Evolutionary conservation across 1,284 basidiomycete species (phyloP), one percentile per base, ranked within the genome.

Genomic region (Marasmius oreades): DNA sequence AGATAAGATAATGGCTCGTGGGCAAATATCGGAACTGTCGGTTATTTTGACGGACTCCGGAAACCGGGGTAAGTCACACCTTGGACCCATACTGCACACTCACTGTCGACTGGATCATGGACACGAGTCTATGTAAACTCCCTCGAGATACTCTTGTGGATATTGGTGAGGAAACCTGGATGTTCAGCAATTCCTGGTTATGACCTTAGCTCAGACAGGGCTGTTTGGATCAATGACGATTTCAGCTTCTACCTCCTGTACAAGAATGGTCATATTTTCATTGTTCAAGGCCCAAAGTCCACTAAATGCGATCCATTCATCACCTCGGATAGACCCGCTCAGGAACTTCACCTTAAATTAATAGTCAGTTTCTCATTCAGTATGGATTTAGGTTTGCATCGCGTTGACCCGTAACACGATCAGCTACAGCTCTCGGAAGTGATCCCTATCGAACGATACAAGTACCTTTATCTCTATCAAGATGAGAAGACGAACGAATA

Each of bases 271-370:
- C 63, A 70, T 36, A 67, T 69, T 53, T 64, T 79, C 36, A 67
- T 71, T 34, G 69, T 79, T n/a, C 75, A 79, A 66, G 71, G 70
- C 1, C 68, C 70, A 31, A 31, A 31, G 10, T 59, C 65, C 67
- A 5, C 65, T 63, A 60, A 60, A 43, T 64, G 63, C 44, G 58
- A 64, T 5, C 62, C 54, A 3, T 24, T 58, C 28, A 33, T 43
- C 16, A 48, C 55, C 8, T 31, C 37, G 18, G 31, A 55, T 18
- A 24, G 43, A 10, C 62, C 56, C 22, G 0, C 55, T 16, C n/a
- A 26, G 6, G 52, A 55, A 23, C 55, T 51, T 8, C 63, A 64
- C 12, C 31, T 44, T 20, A 31, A n/a, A 42, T 20, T 4, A n/a
- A 31, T 53, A 28, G 26, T 53, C 16, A n/a, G 24, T 43, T 23